A percentile compares a stretch with the other conserved stretches of the same genome.
Conservation (phyloP, 352 stramenopile species). For the Phytophthora niederhauseri region DNA sequence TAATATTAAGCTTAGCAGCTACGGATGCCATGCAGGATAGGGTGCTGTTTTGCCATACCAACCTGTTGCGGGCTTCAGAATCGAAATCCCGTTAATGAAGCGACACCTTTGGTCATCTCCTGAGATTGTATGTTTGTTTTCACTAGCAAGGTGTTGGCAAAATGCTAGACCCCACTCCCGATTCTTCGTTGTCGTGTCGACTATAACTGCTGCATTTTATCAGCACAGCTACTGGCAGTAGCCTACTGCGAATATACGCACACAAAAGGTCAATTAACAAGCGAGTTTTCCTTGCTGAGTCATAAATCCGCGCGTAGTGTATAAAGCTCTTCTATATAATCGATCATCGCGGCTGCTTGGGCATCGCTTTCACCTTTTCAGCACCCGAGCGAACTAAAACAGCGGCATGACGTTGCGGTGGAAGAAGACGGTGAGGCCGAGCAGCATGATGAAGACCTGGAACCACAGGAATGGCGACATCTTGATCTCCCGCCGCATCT, state of each 20-base stretch:
- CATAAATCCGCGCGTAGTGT: not conserved
- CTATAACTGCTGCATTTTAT: no score
- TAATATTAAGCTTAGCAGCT: no score
- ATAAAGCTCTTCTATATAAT: conserved; percentile 26
- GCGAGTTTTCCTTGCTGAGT: not conserved
- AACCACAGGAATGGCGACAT: conserved; percentile 80
- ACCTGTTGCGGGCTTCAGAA: no score
- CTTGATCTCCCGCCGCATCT: conserved; percentile 50
- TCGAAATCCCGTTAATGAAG: no score
- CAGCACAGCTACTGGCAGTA: not conserved
- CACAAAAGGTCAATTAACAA: not conserved
- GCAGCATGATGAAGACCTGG: conserved; percentile 62
- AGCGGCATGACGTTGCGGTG: conserved; percentile 72
- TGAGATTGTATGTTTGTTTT: no score
- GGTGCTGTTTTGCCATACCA: no score
- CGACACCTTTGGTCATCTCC: no score
- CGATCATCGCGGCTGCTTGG: not conserved
- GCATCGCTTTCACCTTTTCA: conserved; percentile 1
- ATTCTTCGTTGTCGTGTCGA: no score
- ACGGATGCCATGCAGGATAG: no score
- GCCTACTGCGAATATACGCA: no score
- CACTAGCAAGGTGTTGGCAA: no score
- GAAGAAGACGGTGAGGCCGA: conserved; percentile 66
- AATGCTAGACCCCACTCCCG: no score
- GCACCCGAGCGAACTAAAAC: conserved; percentile 33